A percentile compares a stretch with the other conserved stretches of the same genome.
phyloP scores from a whole-genome alignment of 1,139 yeast species.

The Hanseniaspora uvarum region DNA sequence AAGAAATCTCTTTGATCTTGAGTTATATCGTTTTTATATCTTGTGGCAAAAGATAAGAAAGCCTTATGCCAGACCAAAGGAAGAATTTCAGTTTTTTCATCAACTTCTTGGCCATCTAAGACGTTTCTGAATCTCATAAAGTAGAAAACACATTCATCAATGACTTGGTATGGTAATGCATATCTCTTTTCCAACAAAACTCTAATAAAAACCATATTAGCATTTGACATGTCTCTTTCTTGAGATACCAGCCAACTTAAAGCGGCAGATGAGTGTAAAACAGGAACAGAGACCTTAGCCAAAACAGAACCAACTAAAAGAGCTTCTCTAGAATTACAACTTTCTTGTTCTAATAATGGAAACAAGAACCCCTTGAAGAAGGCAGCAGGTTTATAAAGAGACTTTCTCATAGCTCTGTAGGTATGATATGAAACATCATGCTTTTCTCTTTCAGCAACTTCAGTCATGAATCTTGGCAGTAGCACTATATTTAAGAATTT shows the following conservation, averaged over 20 bases:
- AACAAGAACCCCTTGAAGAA: constrained; percentile 91
- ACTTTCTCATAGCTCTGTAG: constrained; percentile 81
- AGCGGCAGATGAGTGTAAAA: constrained; percentile 92
- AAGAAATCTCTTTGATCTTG: constrained; percentile 94
- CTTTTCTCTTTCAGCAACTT: constrained; percentile 64
- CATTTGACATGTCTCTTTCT: constrained; percentile 25
- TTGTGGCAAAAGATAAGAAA: constrained; percentile 82
- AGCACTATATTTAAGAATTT: constrained; percentile 66
- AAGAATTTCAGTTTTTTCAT: constrained; percentile 47
- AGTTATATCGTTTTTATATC: constrained; percentile 92
- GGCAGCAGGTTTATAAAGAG: constrained; percentile 93
- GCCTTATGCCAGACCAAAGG: constrained; percentile 98
- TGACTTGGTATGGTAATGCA: constrained; percentile 91
- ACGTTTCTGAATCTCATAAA: constrained; percentile 74
- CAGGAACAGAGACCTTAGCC: constrained; percentile 83
- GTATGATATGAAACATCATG: constrained; percentile 73
- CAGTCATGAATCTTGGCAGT: constrained; percentile 72
- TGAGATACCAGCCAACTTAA: constrained; percentile 72
- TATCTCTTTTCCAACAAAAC: constrained; percentile 86
- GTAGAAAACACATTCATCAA: constrained; percentile 90
- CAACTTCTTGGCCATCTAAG: constrained; percentile 36
- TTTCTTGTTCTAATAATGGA: constrained; percentile 69
- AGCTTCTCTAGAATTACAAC: constrained; percentile 82
- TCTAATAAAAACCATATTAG: constrained; percentile 81
- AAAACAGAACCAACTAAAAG: constrained; percentile 89